Evolutionary conservation across 768 basidiomycete genomes (phyloP).

Genomic region (Rhodotorula diobovata): DNA sequence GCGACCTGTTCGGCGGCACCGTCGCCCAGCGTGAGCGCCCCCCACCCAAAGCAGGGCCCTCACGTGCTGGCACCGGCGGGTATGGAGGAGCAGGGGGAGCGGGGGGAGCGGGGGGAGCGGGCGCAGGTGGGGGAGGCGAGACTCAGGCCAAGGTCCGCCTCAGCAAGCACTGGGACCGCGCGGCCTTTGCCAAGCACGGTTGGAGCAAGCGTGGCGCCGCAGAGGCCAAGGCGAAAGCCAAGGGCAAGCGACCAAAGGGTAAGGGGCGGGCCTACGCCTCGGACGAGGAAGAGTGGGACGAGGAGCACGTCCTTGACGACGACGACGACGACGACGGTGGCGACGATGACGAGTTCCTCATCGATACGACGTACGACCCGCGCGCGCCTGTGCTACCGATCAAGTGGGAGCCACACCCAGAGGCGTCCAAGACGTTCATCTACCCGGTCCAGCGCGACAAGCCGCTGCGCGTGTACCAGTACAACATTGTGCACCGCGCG

Average conservation of each 20-base stretch:
- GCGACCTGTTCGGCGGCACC: conserved; percentile 27
- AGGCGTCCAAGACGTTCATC: conserved; percentile 79
- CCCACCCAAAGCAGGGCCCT: not conserved
- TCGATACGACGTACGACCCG: conserved; percentile 56
- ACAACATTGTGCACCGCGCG: conserved; percentile 77
- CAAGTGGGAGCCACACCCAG: conserved; percentile 70
- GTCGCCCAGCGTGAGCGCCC: not conserved
- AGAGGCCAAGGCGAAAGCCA: conserved; percentile 55
- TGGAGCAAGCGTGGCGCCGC: conserved; percentile 50
- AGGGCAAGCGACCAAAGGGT: conserved; percentile 52
- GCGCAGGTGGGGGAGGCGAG: conserved; percentile 7
- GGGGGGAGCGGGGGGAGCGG: not conserved
- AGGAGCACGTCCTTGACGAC: conserved; percentile 53
- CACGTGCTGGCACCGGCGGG: not conserved
- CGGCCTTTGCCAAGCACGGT: conserved; percentile 71
- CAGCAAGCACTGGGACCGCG: conserved; percentile 85
- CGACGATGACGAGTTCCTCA: conserved; percentile 39
- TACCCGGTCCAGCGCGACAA: conserved; percentile 71
- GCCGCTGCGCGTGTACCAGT: conserved; percentile 87
- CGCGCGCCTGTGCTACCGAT: conserved; percentile 78
- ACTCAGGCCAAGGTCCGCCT: conserved; percentile 56
- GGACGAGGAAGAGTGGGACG: conserved; percentile 47
- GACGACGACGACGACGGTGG: conserved; percentile 60
- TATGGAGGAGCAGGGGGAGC: not conserved
- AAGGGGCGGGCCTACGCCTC: conserved; percentile 35